phyloP scores from a whole-genome alignment of 306 rosid species.

The Trifolium fragiferum region DNA sequence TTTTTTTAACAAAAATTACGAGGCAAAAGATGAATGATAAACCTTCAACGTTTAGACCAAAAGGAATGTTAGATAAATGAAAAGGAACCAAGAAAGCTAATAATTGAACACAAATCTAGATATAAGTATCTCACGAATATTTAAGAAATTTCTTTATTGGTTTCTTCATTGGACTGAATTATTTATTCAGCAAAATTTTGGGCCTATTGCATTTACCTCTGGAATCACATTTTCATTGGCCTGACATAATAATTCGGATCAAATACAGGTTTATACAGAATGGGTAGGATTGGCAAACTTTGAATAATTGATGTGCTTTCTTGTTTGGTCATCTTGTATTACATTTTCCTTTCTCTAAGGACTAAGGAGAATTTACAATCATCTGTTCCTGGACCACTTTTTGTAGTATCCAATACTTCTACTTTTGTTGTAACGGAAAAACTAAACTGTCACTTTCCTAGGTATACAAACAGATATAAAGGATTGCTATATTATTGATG shows the following conservation, averaged over 20 bases:
- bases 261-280: constrained; percentile 25
- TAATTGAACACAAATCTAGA: constrained; percentile 3
- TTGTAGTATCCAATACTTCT: background rate
- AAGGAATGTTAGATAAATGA: background rate
- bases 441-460: background rate
- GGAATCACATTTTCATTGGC: background rate
- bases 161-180: too few species aligned
- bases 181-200: background rate
- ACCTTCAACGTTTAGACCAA: constrained; percentile 9
- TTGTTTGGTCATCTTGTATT: constrained; percentile 7
- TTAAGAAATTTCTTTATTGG: background rate
- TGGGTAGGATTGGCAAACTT: constrained; percentile 6
- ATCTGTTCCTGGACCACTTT: constrained; percentile 26
- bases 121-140: background rate
- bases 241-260: constrained; percentile 13
- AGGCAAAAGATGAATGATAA: background rate
- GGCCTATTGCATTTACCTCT: background rate
- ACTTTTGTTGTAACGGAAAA: background rate
- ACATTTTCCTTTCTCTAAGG: background rate
- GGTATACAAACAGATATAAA: background rate
- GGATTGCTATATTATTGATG: background rate
- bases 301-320: constrained; percentile 23
- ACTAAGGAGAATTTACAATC: background rate
- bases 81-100: constrained; percentile 11
- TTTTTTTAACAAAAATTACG: background rate